Conservation (phyloP, 345 rosid species). For the Lepidium africanum region DNA sequence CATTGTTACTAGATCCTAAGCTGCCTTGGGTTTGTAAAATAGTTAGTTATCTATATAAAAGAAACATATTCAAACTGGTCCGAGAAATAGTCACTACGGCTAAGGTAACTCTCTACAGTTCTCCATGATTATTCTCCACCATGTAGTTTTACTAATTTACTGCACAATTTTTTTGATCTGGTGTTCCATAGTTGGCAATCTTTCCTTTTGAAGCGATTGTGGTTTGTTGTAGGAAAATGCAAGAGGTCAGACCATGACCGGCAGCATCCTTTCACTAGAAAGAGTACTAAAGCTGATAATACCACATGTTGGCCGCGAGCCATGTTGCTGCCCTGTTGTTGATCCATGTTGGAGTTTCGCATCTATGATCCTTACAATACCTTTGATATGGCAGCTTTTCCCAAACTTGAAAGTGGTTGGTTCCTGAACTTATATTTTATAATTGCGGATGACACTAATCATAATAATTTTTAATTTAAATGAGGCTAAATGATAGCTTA, state of each 20-base stretch:
- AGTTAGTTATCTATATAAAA: conserved; percentile 53
- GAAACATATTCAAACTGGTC: conserved; percentile 45
- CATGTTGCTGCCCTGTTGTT: conserved; percentile 57
- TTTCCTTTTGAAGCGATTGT: conserved; percentile 2
- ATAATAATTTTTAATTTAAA: not conserved
- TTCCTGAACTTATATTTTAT: conserved; percentile 3
- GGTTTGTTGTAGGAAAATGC: conserved; percentile 51
- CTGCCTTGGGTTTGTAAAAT: conserved; percentile 88
- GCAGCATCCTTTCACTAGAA: conserved; percentile 55
- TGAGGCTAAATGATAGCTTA: not conserved
- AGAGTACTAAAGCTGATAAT: conserved; percentile 43
- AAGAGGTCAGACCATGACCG: conserved; percentile 13
- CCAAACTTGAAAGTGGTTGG: conserved; percentile 76
- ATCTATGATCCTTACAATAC: conserved; percentile 80
- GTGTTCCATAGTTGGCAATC: conserved; percentile 1
- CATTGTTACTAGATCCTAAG: conserved; percentile 60
- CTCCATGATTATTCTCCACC: conserved; percentile 9
- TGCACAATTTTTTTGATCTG: conserved; percentile 6
- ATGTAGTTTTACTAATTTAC: conserved; percentile 12
- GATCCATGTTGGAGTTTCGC: conserved; percentile 70
- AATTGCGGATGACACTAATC: not conserved
- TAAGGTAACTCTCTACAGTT: conserved; percentile 40
- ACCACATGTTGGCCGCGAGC: conserved; percentile 56
- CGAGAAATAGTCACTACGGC: conserved; percentile 56
- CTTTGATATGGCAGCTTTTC: conserved; percentile 75